A percentile compares a stretch with the other conserved stretches of the same genome.
Evolutionary conservation across 2,329 filamentous ascomycete genomes (phyloP).

Genomic region (Penicillium glabrum): DNA sequence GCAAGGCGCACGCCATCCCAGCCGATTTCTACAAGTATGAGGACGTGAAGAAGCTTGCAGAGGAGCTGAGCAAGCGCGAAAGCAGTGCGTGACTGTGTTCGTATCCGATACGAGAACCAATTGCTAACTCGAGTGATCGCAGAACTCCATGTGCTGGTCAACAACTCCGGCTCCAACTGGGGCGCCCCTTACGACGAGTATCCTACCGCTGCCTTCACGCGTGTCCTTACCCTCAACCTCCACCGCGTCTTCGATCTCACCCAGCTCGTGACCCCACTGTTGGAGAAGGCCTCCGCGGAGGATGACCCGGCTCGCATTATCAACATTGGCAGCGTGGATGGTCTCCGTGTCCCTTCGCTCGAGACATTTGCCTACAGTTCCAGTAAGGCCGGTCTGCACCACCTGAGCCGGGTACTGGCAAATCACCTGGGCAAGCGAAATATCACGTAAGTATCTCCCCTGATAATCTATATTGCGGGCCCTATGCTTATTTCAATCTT

Average conservation of each 20-base stretch:
- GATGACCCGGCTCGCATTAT: conserved; percentile 51
- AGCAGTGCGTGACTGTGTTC: conserved; percentile 52
- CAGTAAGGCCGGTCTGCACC: conserved; percentile 55
- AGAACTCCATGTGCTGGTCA: conserved; percentile 52
- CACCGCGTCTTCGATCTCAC: conserved; percentile 54
- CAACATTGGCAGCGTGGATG: conserved; percentile 57
- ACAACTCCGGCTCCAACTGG: conserved; percentile 56
- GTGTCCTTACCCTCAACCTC: conserved; percentile 56
- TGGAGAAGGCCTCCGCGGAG: conserved; percentile 47
- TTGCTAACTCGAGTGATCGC: conserved; percentile 10
- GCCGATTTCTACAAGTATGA: conserved; percentile 55
- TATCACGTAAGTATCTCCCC: conserved; percentile 51
- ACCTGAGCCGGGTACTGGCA: conserved; percentile 53
- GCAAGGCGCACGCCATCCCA: conserved; percentile 52
- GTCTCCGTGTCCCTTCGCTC: conserved; percentile 52
- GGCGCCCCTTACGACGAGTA: conserved; percentile 60
- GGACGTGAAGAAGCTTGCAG: conserved; percentile 49
- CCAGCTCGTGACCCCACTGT: conserved; percentile 48
- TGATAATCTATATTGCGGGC: background rate
- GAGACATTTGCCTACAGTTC: conserved; percentile 56
- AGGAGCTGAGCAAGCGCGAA: conserved; percentile 49
- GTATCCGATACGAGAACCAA: background rate
- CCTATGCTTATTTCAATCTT: background rate
- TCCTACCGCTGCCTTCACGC: conserved; percentile 58
- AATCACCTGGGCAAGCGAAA: conserved; percentile 53